These are phyloP conservation scores for Sambucus nigra DNA, from an alignment of 129 eudicot species.

Conservation along the genomic window DNA sequence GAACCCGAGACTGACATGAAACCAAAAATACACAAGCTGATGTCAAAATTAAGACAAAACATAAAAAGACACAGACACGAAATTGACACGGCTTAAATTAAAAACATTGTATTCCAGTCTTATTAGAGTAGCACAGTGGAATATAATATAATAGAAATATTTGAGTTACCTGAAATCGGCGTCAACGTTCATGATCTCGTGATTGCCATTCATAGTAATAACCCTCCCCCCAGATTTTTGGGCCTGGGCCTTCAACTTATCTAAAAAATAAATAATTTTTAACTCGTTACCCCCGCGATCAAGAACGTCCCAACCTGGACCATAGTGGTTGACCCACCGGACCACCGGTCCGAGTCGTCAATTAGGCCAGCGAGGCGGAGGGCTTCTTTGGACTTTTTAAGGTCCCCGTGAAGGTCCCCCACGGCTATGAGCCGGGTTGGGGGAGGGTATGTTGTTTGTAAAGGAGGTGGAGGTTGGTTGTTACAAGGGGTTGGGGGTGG, in stretches of 20 bases:
- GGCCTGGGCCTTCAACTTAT: slow-evolving; percentile 60
- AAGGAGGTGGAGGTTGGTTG: not conserved
- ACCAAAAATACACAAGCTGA: too few relatives aligned
- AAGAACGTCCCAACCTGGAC: slow-evolving; percentile 90
- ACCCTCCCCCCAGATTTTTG: slow-evolving; percentile 34
- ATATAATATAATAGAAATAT: too few relatives aligned
- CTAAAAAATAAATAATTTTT: slow-evolving; percentile 54
- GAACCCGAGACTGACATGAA: too few relatives aligned
- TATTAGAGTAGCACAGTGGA: too few relatives aligned
- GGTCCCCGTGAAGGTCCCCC: slow-evolving; percentile 95
- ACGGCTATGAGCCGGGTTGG: slow-evolving; percentile 78
- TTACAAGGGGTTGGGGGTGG: slow-evolving; percentile 18
- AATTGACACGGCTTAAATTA: too few relatives aligned
- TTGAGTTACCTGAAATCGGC: slow-evolving; percentile 79
- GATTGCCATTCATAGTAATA: slow-evolving; percentile 85
- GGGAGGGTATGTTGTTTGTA: slow-evolving; percentile 35
- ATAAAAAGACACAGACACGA: too few relatives aligned
- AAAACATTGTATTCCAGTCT: too few relatives aligned
- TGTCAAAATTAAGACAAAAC: too few relatives aligned
- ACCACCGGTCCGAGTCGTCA: slow-evolving; percentile 50
- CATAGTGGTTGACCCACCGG: slow-evolving; percentile 67
- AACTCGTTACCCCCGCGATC: slow-evolving; percentile 87
- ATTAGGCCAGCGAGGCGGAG: slow-evolving; percentile 65
- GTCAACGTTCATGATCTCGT: slow-evolving; percentile 81
- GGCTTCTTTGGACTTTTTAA: slow-evolving; percentile 52